Evolutionary conservation across 2,329 filamentous ascomycete genomes (phyloP).

Genomic region (Tympanopsis confertula): DNA sequence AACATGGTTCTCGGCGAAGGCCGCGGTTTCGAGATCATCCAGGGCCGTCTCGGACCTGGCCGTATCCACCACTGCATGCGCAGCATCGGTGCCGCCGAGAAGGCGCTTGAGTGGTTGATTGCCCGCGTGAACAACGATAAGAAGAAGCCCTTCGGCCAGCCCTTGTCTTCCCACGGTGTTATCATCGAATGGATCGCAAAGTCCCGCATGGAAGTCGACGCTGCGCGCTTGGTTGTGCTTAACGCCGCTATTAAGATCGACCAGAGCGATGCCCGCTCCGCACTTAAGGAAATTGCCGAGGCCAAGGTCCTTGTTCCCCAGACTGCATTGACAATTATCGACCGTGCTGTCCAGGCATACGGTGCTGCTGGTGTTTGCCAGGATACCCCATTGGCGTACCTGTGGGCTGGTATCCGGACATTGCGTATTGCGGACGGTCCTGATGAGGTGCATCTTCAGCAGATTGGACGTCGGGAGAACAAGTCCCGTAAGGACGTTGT

Average conservation of each 20-base stretch:
- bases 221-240: conserved; percentile 77
- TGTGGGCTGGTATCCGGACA: conserved; percentile 74
- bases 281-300: conserved; percentile 85
- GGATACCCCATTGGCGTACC: conserved; percentile 79
- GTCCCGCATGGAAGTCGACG: conserved; percentile 86
- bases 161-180: conserved; percentile 78
- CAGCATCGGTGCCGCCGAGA: conserved; percentile 79
- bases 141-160: conserved; percentile 86
- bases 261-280: conserved; percentile 73
- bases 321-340: conserved; percentile 75
- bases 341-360: conserved; percentile 86
- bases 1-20: conserved; percentile 90
- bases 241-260: conserved; percentile 96
- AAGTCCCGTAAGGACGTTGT: conserved; percentile 46
- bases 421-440: conserved; percentile 83
- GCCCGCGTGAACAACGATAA: conserved; percentile 82
- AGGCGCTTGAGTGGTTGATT: conserved; percentile 87
- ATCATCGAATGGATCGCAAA: conserved; percentile 91
- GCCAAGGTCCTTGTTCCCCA: conserved; percentile 85
- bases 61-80: conserved; percentile 98
- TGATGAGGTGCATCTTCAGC: conserved; percentile 84
- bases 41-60: conserved; percentile 87
- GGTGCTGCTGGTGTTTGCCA: conserved; percentile 85
- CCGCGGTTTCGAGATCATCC: conserved; percentile 94
- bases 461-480: conserved; percentile 74